Conservation (phyloP, 129 eudicot species). For the Erigeron canadensis region DNA sequence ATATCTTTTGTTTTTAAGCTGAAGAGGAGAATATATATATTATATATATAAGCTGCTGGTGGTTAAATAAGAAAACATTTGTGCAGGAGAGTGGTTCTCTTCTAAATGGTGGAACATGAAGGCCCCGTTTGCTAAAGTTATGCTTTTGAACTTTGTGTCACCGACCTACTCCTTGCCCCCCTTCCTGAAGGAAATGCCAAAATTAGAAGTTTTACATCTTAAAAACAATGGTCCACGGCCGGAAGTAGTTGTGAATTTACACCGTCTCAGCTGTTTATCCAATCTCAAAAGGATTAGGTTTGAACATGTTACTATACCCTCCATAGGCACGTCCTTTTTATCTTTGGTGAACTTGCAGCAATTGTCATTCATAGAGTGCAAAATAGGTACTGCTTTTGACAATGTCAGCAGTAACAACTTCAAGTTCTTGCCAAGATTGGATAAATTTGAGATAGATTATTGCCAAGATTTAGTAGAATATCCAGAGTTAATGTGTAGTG, state of each 20-base stretch:
- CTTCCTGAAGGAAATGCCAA: conserved; percentile 35
- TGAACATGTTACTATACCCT: conserved; percentile 37
- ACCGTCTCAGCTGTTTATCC: conserved; percentile 23
- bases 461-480: conserved; percentile 32
- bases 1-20: too few relatives aligned
- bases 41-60: background rate
- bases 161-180: conserved; percentile 39
- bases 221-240: conserved; percentile 46
- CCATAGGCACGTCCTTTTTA: conserved; percentile 20
- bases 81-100: conserved; percentile 45
- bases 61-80: too few relatives aligned
- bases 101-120: conserved; percentile 42
- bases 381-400: conserved; percentile 33
- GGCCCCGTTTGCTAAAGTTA: conserved; percentile 39
- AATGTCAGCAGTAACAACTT: background rate
- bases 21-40: background rate
- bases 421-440: conserved; percentile 34
- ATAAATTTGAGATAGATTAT: conserved; percentile 41
- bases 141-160: conserved; percentile 43
- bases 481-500: conserved; percentile 29
- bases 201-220: conserved; percentile 41
- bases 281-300: conserved; percentile 42
- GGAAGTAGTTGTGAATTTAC: conserved; percentile 22
- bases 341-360: conserved; percentile 37
- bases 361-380: conserved; percentile 42